Base-by-base conservation (phyloP, 306 rosid genomes). In the Albizia julibrissin region DNA sequence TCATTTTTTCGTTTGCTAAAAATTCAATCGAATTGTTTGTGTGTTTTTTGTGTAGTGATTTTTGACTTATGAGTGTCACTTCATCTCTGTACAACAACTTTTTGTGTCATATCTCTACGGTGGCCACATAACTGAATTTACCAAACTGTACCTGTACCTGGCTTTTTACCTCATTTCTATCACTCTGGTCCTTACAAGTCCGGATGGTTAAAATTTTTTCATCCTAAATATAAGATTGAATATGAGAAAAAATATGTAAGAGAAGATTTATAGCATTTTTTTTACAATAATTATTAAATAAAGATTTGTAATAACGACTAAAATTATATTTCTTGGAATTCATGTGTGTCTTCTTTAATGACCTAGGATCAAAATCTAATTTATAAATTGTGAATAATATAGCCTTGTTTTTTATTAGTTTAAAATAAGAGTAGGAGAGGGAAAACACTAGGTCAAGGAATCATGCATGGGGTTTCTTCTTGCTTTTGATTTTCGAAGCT, bases 401-500 rank as follows among this genome's bases (percentile, higher is more conserved):
- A 50, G 8, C 5, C n/a, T 50, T 50, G 8, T 4, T 5, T 11
- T 50, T 21, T 3, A 22, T 10, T 0, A 22, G 31, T 75, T 71
- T 42, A 72, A 83, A 84, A 88, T 72, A 54, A 58, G 27, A 21
- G 29, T 8, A 18, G 19, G 16, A 58, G 83, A 68, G 71, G 65
- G 74, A 84, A 80, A 72, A 81, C 88, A 79, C 81, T 31, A 84
- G 69, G 82, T 47, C 72, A 72, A 78, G 86, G 87, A 82, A 84
- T 91, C 90, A 80, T 72, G 85, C 39, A 37, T 37, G 87, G 78
- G 72, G 69, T 13, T 27, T 22, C 56, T 61, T 24, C 8, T 15
- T 19, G 14, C 59, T 75, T 89, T 77, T 85, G 79, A 56, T 75
- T 92, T 87, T 89, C 91, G 76, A 83, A 87, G 82, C 87, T 67